Percentiles rank a stretch among this genome's conserved stretches.
These are phyloP conservation scores for Pisolithus orientalis DNA, from an alignment of 768 basidiomycete genomes.

Conservation along the genomic window DNA sequence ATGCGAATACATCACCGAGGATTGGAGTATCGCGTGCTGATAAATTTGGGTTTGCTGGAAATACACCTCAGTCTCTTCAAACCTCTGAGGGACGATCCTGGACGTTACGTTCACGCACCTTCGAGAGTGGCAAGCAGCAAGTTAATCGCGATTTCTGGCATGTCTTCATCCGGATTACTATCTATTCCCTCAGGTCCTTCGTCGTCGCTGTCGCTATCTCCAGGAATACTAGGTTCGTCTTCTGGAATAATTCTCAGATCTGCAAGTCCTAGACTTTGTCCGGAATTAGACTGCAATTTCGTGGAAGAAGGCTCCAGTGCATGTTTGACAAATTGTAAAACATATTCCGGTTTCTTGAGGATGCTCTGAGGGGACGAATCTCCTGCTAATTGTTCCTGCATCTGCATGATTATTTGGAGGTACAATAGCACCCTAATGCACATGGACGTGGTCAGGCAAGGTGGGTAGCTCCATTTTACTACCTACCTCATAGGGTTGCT, in stretches of 20 bases:
- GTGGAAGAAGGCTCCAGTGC: conserved; percentile 46
- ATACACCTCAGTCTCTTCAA: background rate
- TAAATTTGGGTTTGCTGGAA: conserved; percentile 46
- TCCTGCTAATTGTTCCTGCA: conserved; percentile 64
- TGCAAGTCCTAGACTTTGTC: conserved; percentile 23
- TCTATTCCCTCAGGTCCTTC: conserved; percentile 36
- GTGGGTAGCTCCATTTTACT: background rate
- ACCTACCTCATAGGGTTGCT: conserved; percentile 18
- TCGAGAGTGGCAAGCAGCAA: conserved; percentile 81
- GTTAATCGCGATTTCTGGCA: conserved; percentile 73
- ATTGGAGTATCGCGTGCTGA: conserved; percentile 56
- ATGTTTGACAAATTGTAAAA: conserved; percentile 79
- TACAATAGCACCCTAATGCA: conserved; percentile 55
- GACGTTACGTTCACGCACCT: conserved; percentile 41
- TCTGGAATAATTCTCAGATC: conserved; percentile 35
- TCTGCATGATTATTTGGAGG: conserved; percentile 76
- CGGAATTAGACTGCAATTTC: conserved; percentile 2
- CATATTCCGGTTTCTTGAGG: conserved; percentile 55
- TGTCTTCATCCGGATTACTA: conserved; percentile 46
- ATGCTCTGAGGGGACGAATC: conserved; percentile 52
- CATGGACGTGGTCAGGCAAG: background rate
- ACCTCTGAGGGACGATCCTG: background rate
- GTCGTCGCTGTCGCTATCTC: conserved; percentile 55
- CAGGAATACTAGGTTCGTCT: conserved; percentile 33
- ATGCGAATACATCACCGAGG: conserved; percentile 62